phyloP scores from a whole-genome alignment of 352 stramenopile species.

The Aphanomyces astaci region DNA sequence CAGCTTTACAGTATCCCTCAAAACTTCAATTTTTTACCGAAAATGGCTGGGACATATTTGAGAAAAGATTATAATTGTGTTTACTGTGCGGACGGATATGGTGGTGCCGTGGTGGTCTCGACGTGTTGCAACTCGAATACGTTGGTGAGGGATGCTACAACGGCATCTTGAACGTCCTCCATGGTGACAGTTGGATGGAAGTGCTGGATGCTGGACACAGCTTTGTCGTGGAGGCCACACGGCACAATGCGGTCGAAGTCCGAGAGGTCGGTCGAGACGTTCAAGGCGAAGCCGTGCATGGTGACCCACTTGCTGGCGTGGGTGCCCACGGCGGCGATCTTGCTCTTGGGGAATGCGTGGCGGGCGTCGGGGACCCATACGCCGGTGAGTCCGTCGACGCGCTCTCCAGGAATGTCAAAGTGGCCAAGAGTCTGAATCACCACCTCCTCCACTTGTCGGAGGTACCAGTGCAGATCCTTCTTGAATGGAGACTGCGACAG shows the following conservation, averaged over 20 bases:
- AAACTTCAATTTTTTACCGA: too few species aligned
- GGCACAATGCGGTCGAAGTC: constrained; percentile 95
- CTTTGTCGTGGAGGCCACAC: constrained; percentile 91
- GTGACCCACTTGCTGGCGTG: constrained; percentile 96
- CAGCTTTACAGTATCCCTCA: too few species aligned
- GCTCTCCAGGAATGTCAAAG: constrained; percentile 81
- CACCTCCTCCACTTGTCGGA: constrained; percentile 93
- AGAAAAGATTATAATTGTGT: too few species aligned
- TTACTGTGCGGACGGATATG: too few species aligned
- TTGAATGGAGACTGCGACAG: constrained; percentile 78
- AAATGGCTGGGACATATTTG: too few species aligned
- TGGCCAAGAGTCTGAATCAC: constrained; percentile 87
- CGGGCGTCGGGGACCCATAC: constrained; percentile 91
- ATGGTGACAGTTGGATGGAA: constrained; percentile 44
- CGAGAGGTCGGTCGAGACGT: constrained; percentile 88
- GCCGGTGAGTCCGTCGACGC: constrained; percentile 89
- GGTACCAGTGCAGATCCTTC: constrained; percentile 97
- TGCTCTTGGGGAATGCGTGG: constrained; percentile 60
- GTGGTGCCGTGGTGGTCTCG: constrained; percentile 1
- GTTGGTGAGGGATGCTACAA: constrained; percentile 50
- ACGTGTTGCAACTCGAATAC: constrained; percentile 62
- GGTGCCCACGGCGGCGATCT: constrained; percentile 95
- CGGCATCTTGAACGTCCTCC: constrained; percentile 53
- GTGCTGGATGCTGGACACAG: constrained; percentile 73
- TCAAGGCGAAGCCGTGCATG: constrained; percentile 97